These are phyloP conservation scores for Brettanomyces naardenensis DNA, from an alignment of 805 yeast species.

Conservation along the genomic window DNA sequence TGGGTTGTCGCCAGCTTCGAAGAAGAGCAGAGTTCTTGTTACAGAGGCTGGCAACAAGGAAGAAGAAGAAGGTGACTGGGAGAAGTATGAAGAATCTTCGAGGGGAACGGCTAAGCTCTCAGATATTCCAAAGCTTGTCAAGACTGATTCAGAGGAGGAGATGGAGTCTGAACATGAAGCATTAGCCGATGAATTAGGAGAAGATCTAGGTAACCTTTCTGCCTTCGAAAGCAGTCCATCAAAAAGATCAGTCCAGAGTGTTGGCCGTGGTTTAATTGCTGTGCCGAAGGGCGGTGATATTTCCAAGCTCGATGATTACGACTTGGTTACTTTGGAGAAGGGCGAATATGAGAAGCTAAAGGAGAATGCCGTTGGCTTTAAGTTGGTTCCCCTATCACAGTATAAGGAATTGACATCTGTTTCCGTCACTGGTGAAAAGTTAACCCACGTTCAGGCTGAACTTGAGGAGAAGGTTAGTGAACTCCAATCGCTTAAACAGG, in stretches of 20 bases:
- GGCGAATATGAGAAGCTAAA: neutral
- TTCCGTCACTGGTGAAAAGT: neutral
- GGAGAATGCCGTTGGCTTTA: neutral
- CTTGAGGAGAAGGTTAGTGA: neutral
- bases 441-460: neutral
- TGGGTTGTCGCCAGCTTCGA: conserved; percentile 11
- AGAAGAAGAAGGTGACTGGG: conserved; percentile 12
- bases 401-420: conserved; percentile 20
- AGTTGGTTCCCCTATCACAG: conserved; percentile 10
- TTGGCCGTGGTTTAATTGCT: neutral
- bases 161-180: neutral
- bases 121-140: conserved; percentile 16
- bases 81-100: conserved; percentile 14
- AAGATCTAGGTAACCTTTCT: neutral
- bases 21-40: conserved; percentile 8
- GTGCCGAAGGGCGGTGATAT: neutral
- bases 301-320: neutral
- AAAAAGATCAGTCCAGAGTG: neutral
- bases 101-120: conserved; percentile 8
- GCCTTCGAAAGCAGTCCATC: conserved; percentile 2
- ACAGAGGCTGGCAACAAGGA: conserved; percentile 15
- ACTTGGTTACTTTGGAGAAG: conserved; percentile 1
- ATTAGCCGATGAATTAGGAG: neutral
- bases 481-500: neutral
- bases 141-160: conserved; percentile 13